Conservation (phyloP, 108 stramenopile genomes). For the Craspedostauros australis region DNA sequence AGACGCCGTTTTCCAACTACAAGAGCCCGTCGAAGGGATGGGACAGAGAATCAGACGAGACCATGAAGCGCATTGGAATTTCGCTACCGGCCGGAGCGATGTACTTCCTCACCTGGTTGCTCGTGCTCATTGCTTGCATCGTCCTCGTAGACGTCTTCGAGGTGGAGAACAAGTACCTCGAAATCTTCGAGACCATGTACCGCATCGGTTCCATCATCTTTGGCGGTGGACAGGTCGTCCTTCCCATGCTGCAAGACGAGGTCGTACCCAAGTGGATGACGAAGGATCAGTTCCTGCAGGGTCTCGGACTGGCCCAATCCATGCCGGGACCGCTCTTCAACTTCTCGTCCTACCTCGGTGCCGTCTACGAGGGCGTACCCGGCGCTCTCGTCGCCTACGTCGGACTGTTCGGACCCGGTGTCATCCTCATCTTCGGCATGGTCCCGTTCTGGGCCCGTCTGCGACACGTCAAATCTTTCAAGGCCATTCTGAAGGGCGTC, state of each 20-base stretch:
- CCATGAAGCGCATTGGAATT: constrained; percentile 73
- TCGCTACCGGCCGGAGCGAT: constrained; percentile 53
- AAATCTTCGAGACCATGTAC: constrained; percentile 87
- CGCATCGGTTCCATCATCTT: constrained; percentile 88
- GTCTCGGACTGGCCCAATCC: constrained; percentile 67
- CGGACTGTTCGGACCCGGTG: constrained; percentile 87
- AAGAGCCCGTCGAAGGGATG: constrained; percentile 43
- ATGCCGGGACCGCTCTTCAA: constrained; percentile 87
- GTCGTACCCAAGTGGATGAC: constrained; percentile 88
- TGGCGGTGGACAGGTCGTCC: constrained; percentile 90
- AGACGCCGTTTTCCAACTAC: constrained; percentile 40
- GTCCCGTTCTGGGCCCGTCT: constrained; percentile 87
- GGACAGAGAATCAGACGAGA: constrained; percentile 48
- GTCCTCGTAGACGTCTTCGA: constrained; percentile 34
- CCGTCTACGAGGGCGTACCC: constrained; percentile 72
- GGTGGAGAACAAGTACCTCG: constrained; percentile 55
- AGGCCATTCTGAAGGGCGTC: constrained; percentile 71
- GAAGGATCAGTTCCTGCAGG: constrained; percentile 54
- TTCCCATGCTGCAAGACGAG: constrained; percentile 90
- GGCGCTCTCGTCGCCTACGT: constrained; percentile 80
- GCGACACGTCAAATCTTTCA: constrained; percentile 74
- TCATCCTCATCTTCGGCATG: constrained; percentile 88
- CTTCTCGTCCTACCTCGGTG: constrained; percentile 89
- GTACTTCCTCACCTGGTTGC: constrained; percentile 61
- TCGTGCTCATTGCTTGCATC: constrained; percentile 44